Evolutionary conservation across 169 alveolate species (phyloP), one percentile per base, ranked within the genome.

Genomic region (Ichthyophthirius multifiliis): DNA sequence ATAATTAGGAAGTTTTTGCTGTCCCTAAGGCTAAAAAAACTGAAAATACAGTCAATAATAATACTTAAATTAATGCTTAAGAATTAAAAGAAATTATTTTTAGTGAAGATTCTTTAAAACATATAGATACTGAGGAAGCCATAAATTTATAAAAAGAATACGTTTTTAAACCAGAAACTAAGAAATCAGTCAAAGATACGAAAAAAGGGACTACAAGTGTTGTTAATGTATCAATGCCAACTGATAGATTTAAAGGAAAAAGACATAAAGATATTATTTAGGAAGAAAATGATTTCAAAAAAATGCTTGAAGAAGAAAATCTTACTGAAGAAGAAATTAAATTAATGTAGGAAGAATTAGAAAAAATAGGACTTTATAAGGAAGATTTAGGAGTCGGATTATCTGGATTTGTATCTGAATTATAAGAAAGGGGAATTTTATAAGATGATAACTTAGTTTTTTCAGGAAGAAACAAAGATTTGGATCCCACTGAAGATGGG

Each of bases 121-220:
- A 43, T 44, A 75, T 78, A n/a, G 73, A 78, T 15, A 78, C 84
- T 27, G 84, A 78, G n/a, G 39, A 44, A 9, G 65, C 43, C 7
- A 65, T 65, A 63, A 75, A 78, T 13, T 27, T 39, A 4, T 34
- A 55, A 55, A 55, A 55, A 18, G 84, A 78, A 43, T 43, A 55
- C 16, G 71, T 63, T 39, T 41, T 48, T 15, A 48, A 55, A 43
- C 39, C 31, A 20, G 44, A 41, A 7, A 27, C 31, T 15, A 55
- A 39, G 9, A 55, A 55, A 34, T 34, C 83, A 32, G 30, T 83
- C 2, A 75, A 46, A 45, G 82, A 83, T 65, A 34, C 77, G 10
- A 64, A 43, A 27, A 63, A 31, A 74, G 89, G 89, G 12, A 75
- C 82, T 27, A 47, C 81, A 7, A 74, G 84, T 43, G 76, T 83